Evolutionary conservation across 352 stramenopile species (phyloP), one percentile per base, ranked within the genome.

Genomic region (Phytophthora idaei): DNA sequence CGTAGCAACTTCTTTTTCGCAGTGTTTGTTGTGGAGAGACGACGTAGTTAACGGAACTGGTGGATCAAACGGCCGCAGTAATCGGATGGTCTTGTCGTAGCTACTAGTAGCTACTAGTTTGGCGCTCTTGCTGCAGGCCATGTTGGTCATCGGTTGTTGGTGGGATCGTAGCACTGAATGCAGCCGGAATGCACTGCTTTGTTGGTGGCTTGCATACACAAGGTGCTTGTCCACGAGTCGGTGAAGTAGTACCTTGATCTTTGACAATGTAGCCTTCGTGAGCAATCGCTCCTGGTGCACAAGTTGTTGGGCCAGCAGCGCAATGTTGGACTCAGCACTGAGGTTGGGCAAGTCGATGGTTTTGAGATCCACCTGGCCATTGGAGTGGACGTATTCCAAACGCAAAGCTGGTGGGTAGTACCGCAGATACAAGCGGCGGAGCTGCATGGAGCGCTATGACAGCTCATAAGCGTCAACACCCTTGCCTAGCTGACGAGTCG

Each of bases 31-130:
- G 32, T 44, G 4, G 3, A 53, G 11, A 31, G 66, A 61, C 17
- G 52, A 37, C 12, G 44, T 48, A 1, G 7, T 21, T 3, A 27
- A n/a, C 17, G 3, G 9, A 4, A 32, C 55, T 31, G 41, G 51
- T 0, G 27, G 3, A 1, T 76, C 73, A 32, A 79, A 79, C 2
- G 76, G 83, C 17, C 63, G 64, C 27, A 83, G 49, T 31, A 94
- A 54, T 4, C 71, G 76, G 41, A 90, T 90, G 3, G 79, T 92
- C 57, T 90, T 92, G 67, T 93, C 84, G 54, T 93, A 94, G 74
- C 86, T 87, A 41, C 79, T 64, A 5, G 80, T 94, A 37, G 80
- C 83, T 8, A 91, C 64, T n/a, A 90, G 49, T 15, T 58, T 71
- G 1, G 74, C 83, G 52, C 80, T 81, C 69, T 94, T 94, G 64